These are phyloP conservation scores for Begonia masoniana DNA, from an alignment of 306 rosid species.

Conservation along the genomic window DNA sequence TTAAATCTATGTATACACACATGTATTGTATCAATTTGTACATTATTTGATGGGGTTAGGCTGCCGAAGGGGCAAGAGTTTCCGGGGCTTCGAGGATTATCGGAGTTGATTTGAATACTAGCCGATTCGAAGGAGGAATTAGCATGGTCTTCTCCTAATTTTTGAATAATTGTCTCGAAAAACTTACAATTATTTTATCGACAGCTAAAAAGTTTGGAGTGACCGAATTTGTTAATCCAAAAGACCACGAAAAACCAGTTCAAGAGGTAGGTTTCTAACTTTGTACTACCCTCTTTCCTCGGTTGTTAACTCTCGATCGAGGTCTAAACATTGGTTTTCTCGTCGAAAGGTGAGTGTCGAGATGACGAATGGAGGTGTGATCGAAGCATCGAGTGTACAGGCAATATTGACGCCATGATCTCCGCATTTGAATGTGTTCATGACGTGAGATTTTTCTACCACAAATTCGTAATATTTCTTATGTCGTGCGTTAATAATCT, in stretches of 20 bases:
- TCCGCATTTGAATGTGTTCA: slow-evolving; percentile 49
- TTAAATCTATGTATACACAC: too few species aligned
- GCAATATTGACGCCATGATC: slow-evolving; percentile 32
- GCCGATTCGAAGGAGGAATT: not conserved
- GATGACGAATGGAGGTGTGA: slow-evolving; percentile 46
- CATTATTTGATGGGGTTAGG: not conserved
- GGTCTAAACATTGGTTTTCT: too few species aligned
- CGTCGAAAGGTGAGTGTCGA: slow-evolving; percentile 24
- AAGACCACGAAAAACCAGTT: slow-evolving; percentile 29
- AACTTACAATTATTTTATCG: not conserved
- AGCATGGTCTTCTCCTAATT: not conserved
- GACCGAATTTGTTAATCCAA: slow-evolving; percentile 41
- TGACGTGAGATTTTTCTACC: slow-evolving; percentile 19
- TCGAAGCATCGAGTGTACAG: slow-evolving; percentile 37
- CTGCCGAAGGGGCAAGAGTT: slow-evolving; percentile 11
- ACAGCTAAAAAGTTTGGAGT: slow-evolving; percentile 39
- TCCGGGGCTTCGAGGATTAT: slow-evolving; percentile 11
- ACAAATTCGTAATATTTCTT: not conserved
- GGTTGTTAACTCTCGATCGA: too few species aligned
- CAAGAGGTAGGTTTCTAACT: slow-evolving; percentile 20
- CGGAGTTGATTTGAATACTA: slow-evolving; percentile 10
- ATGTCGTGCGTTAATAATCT: not conserved
- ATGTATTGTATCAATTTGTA: too few species aligned
- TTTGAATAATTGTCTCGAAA: not conserved
- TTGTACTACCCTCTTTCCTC: too few species aligned